These are phyloP conservation scores for Lentinula detonsa DNA, from an alignment of 768 basidiomycete genomes.

Conservation along the genomic window DNA sequence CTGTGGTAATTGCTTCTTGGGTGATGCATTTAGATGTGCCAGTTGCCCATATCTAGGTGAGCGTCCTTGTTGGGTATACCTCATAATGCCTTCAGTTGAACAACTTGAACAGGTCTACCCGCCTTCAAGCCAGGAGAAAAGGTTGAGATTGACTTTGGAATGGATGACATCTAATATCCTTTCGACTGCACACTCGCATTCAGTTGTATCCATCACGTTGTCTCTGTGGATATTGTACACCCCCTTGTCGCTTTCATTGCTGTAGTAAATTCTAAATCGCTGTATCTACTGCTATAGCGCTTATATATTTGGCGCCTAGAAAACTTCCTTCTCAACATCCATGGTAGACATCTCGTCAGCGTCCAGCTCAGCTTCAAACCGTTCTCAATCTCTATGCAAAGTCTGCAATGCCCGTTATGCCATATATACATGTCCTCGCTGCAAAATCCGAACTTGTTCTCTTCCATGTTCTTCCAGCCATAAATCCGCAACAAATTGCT, in stretches of 20 bases:
- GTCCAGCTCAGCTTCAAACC: background rate
- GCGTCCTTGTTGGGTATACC: constrained; percentile 21
- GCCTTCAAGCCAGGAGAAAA: constrained; percentile 99
- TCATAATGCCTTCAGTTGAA: constrained; percentile 2
- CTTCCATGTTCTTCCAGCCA: constrained; percentile 61
- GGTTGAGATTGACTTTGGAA: constrained; percentile 83
- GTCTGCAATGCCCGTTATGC: constrained; percentile 42
- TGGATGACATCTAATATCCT: constrained; percentile 72
- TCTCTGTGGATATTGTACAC: background rate
- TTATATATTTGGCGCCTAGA: background rate
- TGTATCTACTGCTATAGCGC: background rate
- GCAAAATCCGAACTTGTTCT: constrained; percentile 68
- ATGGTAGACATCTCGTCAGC: background rate
- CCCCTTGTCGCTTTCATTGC: background rate
- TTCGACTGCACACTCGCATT: background rate
- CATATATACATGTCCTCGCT: constrained; percentile 80
- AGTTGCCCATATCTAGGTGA: constrained; percentile 94
- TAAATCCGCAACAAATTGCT: constrained; percentile 56
- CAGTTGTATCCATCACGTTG: too few relatives aligned
- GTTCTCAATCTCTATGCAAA: constrained; percentile 31
- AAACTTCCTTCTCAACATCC: background rate
- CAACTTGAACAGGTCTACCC: constrained; percentile 67
- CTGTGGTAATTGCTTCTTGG: constrained; percentile 96
- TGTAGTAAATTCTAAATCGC: background rate
- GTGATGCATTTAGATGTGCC: constrained; percentile 95